Evolutionary conservation across 176 grass and related monocot species (phyloP).

Genomic region (Musa troglodytarum): DNA sequence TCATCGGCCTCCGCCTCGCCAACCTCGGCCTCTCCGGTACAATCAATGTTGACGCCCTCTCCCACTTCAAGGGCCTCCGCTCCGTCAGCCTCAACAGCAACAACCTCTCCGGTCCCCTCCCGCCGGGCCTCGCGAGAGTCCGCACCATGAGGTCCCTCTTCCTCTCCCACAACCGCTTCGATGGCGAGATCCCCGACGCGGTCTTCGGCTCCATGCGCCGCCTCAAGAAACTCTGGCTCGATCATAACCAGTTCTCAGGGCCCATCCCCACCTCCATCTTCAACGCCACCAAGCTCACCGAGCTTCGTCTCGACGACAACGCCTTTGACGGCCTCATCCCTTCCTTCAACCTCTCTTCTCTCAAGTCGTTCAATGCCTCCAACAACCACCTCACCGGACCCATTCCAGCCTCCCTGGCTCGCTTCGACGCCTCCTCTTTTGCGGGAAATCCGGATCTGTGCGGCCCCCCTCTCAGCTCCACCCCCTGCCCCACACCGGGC

Average conservation of each 20-base stretch:
- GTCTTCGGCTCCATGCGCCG: slow-evolving; percentile 45
- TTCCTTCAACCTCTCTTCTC: not conserved
- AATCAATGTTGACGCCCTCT: not conserved
- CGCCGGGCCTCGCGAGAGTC: slow-evolving; percentile 36
- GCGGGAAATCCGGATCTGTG: slow-evolving; percentile 8
- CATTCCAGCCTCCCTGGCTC: not conserved
- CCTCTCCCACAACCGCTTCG: slow-evolving; percentile 66
- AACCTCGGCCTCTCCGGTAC: too few relatives aligned
- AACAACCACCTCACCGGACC: slow-evolving; percentile 20
- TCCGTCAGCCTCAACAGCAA: slow-evolving; percentile 57
- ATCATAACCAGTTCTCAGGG: slow-evolving; percentile 48
- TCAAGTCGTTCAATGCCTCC: not conserved
- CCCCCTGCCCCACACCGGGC: too few relatives aligned
- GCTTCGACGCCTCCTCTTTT: slow-evolving; percentile 4
- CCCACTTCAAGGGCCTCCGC: slow-evolving; percentile 27
- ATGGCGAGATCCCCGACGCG: slow-evolving; percentile 39
- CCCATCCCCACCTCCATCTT: slow-evolving; percentile 38
- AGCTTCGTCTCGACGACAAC: slow-evolving; percentile 46
- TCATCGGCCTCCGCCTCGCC: too few relatives aligned
- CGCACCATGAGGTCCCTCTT: slow-evolving; percentile 53
- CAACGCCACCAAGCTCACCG: slow-evolving; percentile 40
- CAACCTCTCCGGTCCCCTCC: slow-evolving; percentile 52
- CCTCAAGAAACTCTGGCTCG: slow-evolving; percentile 88
- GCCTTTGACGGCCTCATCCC: slow-evolving; percentile 12
- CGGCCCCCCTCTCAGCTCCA: not conserved